Percentiles rank a stretch among this genome's conserved stretches.
Conservation (phyloP, 306 rosid genomes). For the Dryas octopetala region DNA sequence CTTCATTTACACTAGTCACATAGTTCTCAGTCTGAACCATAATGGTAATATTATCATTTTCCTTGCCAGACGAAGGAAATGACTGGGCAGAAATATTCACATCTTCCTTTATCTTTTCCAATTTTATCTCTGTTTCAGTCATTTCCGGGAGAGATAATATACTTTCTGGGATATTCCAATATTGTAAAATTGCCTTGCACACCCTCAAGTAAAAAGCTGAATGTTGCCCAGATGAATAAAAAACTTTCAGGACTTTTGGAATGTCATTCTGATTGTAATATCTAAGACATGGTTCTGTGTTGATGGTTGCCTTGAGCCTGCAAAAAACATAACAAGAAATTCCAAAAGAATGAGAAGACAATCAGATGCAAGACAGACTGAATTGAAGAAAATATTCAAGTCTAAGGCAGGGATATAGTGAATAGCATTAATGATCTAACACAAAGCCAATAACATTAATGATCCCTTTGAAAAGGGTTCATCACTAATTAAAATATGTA, state of each 20-base stretch:
- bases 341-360: conserved; percentile 5
- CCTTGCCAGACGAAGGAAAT: conserved; percentile 35
- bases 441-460: conserved; percentile 10
- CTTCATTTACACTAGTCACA: conserved; percentile 23
- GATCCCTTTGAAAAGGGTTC: conserved; percentile 8
- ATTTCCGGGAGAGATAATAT: conserved; percentile 41
- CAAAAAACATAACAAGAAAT: conserved; percentile 38
- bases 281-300: conserved; percentile 51
- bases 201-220: conserved; percentile 54
- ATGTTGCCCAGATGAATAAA: conserved; percentile 55
- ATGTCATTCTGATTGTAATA: conserved; percentile 82
- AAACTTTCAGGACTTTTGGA: conserved; percentile 59
- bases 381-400: conserved; percentile 16
- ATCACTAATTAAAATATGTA: background rate
- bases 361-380: conserved; percentile 5
- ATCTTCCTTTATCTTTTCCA: conserved; percentile 34
- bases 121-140: conserved; percentile 31
- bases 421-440: background rate
- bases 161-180: conserved; percentile 70
- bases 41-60: conserved; percentile 21
- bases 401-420: conserved; percentile 13
- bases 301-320: conserved; percentile 63
- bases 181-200: conserved; percentile 57
- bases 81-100: conserved; percentile 18
- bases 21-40: conserved; percentile 34